phyloP scores from a whole-genome alignment of 495 filamentous ascomycete genomes.

The Neohortaea acidophila region DNA sequence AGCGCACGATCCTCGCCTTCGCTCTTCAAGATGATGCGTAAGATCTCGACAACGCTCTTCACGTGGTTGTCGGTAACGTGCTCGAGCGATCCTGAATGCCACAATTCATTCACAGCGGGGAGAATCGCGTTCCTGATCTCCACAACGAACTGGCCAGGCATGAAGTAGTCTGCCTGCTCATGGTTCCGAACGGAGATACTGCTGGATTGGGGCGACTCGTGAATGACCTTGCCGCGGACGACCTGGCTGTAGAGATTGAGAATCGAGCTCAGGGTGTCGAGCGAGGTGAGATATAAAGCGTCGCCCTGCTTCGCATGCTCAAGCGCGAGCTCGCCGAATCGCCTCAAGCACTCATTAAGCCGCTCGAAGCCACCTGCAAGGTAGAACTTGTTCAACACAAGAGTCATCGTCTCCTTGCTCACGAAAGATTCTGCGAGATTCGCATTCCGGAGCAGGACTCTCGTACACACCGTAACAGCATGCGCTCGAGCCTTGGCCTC shows the following conservation, averaged over 20 bases:
- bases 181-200: constrained; percentile 45
- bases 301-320: constrained; percentile 6
- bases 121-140: constrained; percentile 72
- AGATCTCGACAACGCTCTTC: constrained; percentile 66
- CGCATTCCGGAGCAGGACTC: constrained; percentile 34
- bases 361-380: constrained; percentile 57
- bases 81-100: constrained; percentile 68
- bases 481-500: constrained; percentile 33
- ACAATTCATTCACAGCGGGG: constrained; percentile 63
- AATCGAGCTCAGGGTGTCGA: constrained; percentile 65
- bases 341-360: constrained; percentile 43
- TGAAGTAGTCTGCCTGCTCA: constrained; percentile 50
- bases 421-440: constrained; percentile 70
- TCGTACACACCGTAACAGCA: not conserved
- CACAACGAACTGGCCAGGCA: constrained; percentile 64
- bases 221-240: constrained; percentile 58
- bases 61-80: constrained; percentile 59
- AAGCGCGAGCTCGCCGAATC: constrained; percentile 5
- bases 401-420: constrained; percentile 53
- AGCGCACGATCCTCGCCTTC: constrained; percentile 57
- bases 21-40: constrained; percentile 62
- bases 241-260: constrained; percentile 65
- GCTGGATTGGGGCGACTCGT: constrained; percentile 53
- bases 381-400: constrained; percentile 76
- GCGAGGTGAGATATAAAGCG: constrained; percentile 18